Conservation (phyloP, 108 stramenopile species). For the Conticribra weissflogii region DNA sequence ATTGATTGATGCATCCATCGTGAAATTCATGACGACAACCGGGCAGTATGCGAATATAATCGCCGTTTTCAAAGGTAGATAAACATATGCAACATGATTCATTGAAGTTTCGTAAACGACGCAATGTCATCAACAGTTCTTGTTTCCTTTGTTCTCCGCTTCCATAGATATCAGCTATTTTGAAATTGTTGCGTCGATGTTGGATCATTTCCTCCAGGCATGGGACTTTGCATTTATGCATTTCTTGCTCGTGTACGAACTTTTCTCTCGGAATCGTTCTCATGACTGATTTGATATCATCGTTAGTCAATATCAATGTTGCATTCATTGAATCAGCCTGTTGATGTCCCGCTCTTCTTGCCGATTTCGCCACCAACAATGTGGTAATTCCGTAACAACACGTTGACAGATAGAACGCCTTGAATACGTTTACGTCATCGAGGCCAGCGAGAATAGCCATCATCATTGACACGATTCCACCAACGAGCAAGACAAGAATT, state of each 20-base stretch:
- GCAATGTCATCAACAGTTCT: conserved; percentile 32
- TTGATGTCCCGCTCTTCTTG: conserved; percentile 1
- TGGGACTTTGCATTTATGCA: conserved; percentile 20
- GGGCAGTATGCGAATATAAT: conserved; percentile 52
- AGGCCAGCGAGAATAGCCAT: conserved; percentile 32
- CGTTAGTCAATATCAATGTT: conserved; percentile 12
- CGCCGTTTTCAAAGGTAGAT: conserved; percentile 29
- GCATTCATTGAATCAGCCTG: not conserved
- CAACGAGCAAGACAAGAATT: conserved; percentile 29
- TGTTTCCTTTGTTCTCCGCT: conserved; percentile 15
- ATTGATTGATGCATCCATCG: conserved; percentile 57
- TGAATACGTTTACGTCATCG: conserved; percentile 21
- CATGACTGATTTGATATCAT: conserved; percentile 25
- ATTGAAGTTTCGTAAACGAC: conserved; percentile 41
- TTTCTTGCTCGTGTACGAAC: conserved; percentile 44
- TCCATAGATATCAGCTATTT: not conserved
- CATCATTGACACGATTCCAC: conserved; percentile 40
- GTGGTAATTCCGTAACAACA: conserved; percentile 38
- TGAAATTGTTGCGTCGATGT: not conserved
- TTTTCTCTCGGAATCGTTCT: conserved; percentile 47
- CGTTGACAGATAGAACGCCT: conserved; percentile 28
- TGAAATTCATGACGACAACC: conserved; percentile 65
- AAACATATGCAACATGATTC: conserved; percentile 62
- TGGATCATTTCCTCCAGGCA: conserved; percentile 48
- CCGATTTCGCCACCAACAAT: conserved; percentile 35